A percentile compares a stretch with the other conserved stretches of the same genome.
phyloP scores from a whole-genome alignment of 163 green algal species.

The Chloromonas sp. region DNA sequence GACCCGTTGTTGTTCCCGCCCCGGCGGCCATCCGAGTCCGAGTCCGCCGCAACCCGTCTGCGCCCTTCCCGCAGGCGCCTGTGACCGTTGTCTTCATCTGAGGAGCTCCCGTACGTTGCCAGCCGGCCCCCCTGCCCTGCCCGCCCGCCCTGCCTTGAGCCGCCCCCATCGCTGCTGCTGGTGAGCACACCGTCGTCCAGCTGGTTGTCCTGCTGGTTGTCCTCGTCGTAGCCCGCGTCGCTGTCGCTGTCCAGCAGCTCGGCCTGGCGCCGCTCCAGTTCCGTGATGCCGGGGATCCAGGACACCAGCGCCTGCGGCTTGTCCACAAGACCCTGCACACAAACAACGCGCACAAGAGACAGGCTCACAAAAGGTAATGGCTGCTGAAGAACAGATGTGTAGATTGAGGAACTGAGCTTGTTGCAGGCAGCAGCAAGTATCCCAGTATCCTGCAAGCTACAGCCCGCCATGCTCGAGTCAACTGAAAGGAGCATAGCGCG shows the following conservation, averaged over 20 bases:
- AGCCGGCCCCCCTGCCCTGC: not conserved
- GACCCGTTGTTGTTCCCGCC: not conserved
- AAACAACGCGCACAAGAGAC: not conserved
- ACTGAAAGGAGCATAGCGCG: too few species aligned
- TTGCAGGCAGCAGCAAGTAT: not conserved
- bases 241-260: constrained; percentile 34
- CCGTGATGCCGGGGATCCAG: constrained; percentile 33
- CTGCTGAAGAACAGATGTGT: too few species aligned
- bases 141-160: not conserved
- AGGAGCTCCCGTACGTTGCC: not conserved
- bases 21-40: not conserved
- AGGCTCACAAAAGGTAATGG: not conserved
- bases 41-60: not conserved
- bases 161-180: not conserved
- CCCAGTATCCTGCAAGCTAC: too few species aligned
- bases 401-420: too few species aligned
- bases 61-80: not conserved
- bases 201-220: constrained; percentile 13
- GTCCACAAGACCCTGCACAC: not conserved
- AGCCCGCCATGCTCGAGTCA: too few species aligned
- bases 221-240: constrained; percentile 21
- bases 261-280: constrained; percentile 36
- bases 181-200: constrained; percentile 8
- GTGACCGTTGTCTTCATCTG: not conserved
- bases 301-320: constrained; percentile 14